Conservation (phyloP, 2,329 filamentous ascomycete genomes). For the Rugonectria rugulosa region DNA sequence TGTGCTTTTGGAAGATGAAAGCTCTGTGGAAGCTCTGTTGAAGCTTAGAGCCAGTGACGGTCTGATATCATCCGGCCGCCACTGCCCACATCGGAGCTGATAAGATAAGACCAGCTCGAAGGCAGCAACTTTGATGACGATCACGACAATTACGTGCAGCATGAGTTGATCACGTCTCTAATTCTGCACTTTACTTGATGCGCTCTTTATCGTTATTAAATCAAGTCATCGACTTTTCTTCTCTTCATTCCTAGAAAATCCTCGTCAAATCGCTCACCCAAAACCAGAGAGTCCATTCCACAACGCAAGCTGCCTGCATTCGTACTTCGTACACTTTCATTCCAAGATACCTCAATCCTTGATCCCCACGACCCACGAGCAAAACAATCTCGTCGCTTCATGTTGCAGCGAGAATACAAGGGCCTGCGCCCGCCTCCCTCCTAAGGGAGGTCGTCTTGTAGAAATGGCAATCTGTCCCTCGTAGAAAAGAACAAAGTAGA, state of each 20-base stretch:
- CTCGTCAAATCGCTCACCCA: neutral
- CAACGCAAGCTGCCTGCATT: neutral
- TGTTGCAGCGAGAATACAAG: conserved; percentile 23
- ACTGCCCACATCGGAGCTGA: conserved; percentile 25
- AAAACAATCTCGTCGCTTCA: conserved; percentile 16
- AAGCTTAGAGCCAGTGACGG: conserved; percentile 6
- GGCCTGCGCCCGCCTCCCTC: conserved; percentile 35
- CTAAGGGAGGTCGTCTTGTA: conserved; percentile 26
- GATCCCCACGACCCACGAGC: neutral
- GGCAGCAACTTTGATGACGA: conserved; percentile 34
- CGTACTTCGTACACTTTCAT: neutral
- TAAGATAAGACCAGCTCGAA: conserved; percentile 35
- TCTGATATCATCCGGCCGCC: conserved; percentile 37
- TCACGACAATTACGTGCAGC: neutral
- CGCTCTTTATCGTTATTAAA: no score
- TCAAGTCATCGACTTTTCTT: neutral
- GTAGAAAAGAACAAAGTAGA: conserved; percentile 3
- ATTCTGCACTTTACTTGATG: neutral
- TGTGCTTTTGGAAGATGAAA: no score
- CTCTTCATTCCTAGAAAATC: neutral
- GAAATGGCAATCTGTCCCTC: conserved; percentile 21
- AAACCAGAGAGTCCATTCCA: neutral
- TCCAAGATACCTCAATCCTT: neutral
- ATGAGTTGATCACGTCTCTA: neutral
- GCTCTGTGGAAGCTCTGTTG: conserved; percentile 12